These are phyloP conservation scores for Cokeromyces recurvatus DNA, from an alignment of 371 early-diverging fungal species.

Conservation along the genomic window DNA sequence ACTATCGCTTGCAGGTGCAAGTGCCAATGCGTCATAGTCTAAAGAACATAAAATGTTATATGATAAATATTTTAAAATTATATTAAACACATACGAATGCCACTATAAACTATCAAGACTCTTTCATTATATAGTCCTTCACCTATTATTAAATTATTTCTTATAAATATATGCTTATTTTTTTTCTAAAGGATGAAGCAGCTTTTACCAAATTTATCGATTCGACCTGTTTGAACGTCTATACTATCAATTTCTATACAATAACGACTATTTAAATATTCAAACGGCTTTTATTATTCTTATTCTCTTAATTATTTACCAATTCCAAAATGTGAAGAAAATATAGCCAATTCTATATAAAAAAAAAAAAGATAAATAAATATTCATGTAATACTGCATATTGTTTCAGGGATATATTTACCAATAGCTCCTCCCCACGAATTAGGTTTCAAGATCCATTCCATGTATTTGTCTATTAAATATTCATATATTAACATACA, in stretches of 20 bases:
- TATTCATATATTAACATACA: neutral
- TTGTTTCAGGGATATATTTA: constrained; percentile 17
- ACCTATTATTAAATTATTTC: too few relatives aligned
- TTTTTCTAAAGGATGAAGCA: too few relatives aligned
- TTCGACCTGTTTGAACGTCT: constrained; percentile 54
- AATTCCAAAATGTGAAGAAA: constrained; percentile 46
- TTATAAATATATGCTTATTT: neutral
- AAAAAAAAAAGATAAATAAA: neutral
- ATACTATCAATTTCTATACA: constrained; percentile 53
- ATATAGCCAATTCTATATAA: constrained; percentile 46
- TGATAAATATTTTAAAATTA: too few relatives aligned
- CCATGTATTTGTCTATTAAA: constrained; percentile 36
- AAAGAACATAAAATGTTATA: too few relatives aligned
- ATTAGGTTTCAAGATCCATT: constrained; percentile 48
- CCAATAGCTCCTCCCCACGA: constrained; percentile 67
- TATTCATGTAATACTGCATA: neutral
- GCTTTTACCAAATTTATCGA: constrained; percentile 51
- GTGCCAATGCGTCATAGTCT: constrained; percentile 60
- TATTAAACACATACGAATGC: constrained; percentile 67
- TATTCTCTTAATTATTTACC: constrained; percentile 32
- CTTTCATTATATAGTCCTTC: constrained; percentile 46
- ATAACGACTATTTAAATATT: too few relatives aligned
- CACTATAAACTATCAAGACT: constrained; percentile 53
- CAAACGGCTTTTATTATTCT: too few relatives aligned
- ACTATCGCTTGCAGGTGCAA: constrained; percentile 39